Conservation (phyloP, 2,329 filamentous ascomycete genomes). For the Monosporascus cannonballus region DNA sequence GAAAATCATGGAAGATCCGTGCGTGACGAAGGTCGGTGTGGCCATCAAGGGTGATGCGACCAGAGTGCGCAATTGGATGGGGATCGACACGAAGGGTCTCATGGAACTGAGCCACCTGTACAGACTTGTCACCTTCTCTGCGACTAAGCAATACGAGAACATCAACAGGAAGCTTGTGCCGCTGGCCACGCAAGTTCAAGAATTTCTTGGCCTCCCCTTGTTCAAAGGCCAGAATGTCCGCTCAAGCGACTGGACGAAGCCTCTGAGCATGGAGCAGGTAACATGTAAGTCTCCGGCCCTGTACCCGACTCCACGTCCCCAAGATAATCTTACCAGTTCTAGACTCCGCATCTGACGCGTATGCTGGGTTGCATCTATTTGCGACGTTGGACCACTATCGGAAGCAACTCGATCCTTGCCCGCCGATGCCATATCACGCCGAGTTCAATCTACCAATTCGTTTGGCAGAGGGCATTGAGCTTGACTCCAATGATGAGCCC, state of each 20-base stretch:
- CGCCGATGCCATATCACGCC: conserved; percentile 62
- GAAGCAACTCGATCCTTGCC: conserved; percentile 58
- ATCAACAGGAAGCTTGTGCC: conserved; percentile 63
- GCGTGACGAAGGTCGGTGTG: conserved; percentile 72
- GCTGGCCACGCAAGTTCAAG: conserved; percentile 63
- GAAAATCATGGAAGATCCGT: conserved; percentile 63
- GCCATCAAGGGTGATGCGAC: conserved; percentile 65
- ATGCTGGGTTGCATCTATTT: conserved; percentile 70
- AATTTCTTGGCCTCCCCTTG: conserved; percentile 67
- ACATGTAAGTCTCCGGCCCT: conserved; percentile 48
- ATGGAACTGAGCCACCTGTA: conserved; percentile 82
- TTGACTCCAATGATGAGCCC: conserved; percentile 23
- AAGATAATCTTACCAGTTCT: conserved; percentile 19
- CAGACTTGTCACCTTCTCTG: conserved; percentile 65
- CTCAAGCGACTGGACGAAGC: conserved; percentile 65
- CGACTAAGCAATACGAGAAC: conserved; percentile 39
- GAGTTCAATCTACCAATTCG: conserved; percentile 62
- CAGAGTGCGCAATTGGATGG: conserved; percentile 60
- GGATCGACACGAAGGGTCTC: conserved; percentile 57
- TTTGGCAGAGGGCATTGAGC: conserved; percentile 37
- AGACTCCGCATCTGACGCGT: conserved; percentile 80
- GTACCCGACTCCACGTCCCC: conserved; percentile 2
- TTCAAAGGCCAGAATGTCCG: conserved; percentile 67
- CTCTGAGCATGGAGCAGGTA: conserved; percentile 59
- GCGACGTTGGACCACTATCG: conserved; percentile 65